A percentile compares a stretch with the other conserved stretches of the same genome.
Conservation (phyloP, 2,329 filamentous ascomycete species). For the Penicillium brevicompactum region DNA sequence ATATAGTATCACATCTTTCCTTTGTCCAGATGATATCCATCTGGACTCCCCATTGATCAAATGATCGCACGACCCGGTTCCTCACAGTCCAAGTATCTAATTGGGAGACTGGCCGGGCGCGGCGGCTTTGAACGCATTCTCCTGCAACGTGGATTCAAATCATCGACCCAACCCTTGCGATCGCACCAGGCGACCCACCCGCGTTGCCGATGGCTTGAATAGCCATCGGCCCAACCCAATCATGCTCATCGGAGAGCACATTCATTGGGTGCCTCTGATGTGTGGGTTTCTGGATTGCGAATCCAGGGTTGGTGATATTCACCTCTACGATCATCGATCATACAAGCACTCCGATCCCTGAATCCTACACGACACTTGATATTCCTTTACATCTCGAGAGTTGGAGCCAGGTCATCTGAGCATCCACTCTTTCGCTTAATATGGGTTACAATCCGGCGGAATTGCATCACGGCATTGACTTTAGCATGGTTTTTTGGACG, state of each 20-base stretch:
- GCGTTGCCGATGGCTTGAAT: not conserved
- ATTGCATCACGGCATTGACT: conserved; percentile 4
- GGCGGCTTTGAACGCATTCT: conserved; percentile 1
- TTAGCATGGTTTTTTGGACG: conserved; percentile 11
- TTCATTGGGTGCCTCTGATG: not conserved
- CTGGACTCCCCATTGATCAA: conserved; percentile 10
- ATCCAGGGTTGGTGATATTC: conserved; percentile 2
- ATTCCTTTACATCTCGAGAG: conserved; percentile 8
- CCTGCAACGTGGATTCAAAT: conserved; percentile 1
- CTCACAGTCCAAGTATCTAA: conserved; percentile 3
- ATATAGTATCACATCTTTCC: not conserved
- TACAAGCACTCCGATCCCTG: conserved; percentile 3
- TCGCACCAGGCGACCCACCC: conserved; percentile 9
- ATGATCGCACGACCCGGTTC: conserved; percentile 12
- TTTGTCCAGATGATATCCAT: conserved; percentile 2
- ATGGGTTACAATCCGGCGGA: not conserved
- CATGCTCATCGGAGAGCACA: not conserved
- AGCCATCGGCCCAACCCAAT: not conserved
- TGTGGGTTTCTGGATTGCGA: not conserved
- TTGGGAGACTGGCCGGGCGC: conserved; percentile 11
- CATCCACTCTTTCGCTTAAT: conserved; percentile 7
- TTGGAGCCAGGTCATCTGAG: conserved; percentile 2
- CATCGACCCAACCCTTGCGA: conserved; percentile 7
- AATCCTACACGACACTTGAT: conserved; percentile 7
- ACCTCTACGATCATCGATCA: conserved; percentile 1